A percentile compares a stretch with the other conserved stretches of the same genome.
phyloP scores from a whole-genome alignment of 177 flowering plant genomes.

The Vitis hybrid region DNA sequence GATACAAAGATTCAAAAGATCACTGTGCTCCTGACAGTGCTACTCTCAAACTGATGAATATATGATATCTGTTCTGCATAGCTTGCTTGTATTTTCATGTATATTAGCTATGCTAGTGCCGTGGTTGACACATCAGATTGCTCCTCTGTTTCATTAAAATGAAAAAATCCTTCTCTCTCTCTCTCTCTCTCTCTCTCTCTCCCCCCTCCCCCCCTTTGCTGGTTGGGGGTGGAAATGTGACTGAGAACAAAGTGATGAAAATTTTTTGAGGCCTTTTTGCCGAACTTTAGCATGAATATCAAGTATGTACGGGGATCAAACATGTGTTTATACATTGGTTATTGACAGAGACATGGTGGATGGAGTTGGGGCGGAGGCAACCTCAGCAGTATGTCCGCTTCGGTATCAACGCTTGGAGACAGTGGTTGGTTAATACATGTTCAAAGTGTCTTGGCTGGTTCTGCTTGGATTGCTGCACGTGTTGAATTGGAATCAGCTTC shows the following conservation, averaged over 20 bases:
- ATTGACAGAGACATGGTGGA: conserved; percentile 88
- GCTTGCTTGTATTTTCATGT: too few species aligned
- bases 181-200: too few species aligned
- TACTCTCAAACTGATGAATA: too few species aligned
- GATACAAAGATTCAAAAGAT: too few species aligned
- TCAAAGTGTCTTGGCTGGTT: conserved; percentile 91
- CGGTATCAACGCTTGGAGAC: conserved; percentile 96
- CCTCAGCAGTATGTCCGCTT: conserved; percentile 99
- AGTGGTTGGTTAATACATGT: conserved; percentile 98
- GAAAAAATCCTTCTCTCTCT: too few species aligned
- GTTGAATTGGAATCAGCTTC: conserved; percentile 87
- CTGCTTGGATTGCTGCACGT: conserved; percentile 99
- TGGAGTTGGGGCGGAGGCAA: conserved; percentile 99
- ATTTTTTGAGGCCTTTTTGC: background rate
- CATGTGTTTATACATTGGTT: conserved; percentile 7
- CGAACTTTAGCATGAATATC: background rate
- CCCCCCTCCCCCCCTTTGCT: too few species aligned
- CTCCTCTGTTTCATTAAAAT: too few species aligned
- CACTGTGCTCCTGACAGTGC: too few species aligned
- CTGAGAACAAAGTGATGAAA: too few species aligned
- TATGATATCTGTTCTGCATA: too few species aligned
- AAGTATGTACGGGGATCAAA: background rate
- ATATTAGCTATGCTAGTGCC: background rate
- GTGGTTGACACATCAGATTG: too few species aligned
- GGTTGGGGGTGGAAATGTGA: too few species aligned